Conservation (phyloP, 2,329 filamentous ascomycete species). For the Claviceps sp. region DNA sequence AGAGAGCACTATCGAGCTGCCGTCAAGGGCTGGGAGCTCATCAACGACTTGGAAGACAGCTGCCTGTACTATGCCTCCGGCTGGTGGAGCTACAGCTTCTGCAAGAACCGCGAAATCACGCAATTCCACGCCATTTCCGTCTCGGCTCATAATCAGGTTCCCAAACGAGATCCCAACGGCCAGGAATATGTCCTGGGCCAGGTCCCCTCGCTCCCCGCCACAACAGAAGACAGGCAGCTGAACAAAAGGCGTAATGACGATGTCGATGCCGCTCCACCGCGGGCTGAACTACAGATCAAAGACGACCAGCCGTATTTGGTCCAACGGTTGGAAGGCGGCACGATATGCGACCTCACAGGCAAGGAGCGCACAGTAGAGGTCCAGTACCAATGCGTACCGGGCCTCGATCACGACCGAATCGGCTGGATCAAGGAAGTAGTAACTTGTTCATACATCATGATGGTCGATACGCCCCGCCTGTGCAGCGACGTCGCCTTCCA, state of each 20-base stretch:
- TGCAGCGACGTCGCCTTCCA: slow-evolving; percentile 80
- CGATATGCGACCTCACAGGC: slow-evolving; percentile 74
- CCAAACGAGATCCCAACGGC: slow-evolving; percentile 61
- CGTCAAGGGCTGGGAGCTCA: slow-evolving; percentile 64
- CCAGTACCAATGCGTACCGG: slow-evolving; percentile 66
- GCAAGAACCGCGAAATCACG: slow-evolving; percentile 74
- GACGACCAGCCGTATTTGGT: slow-evolving; percentile 78
- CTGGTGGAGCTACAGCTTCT: slow-evolving; percentile 96
- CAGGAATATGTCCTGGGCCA: slow-evolving; percentile 66
- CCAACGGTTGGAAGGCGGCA: slow-evolving; percentile 67
- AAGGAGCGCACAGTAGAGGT: slow-evolving; percentile 74
- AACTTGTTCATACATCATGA: slow-evolving; percentile 87
- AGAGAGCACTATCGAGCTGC: slow-evolving; percentile 68
- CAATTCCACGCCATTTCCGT: slow-evolving; percentile 79
- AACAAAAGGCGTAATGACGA: slow-evolving; percentile 9
- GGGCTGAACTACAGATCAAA: slow-evolving; percentile 61
- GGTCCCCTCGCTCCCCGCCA: slow-evolving; percentile 20
- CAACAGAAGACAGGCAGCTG: slow-evolving; percentile 9
- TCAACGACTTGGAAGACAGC: slow-evolving; percentile 64
- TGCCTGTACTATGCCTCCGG: slow-evolving; percentile 75
- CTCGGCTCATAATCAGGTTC: slow-evolving; percentile 53
- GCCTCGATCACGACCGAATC: slow-evolving; percentile 59
- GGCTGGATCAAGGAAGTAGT: slow-evolving; percentile 87
- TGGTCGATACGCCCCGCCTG: slow-evolving; percentile 76
- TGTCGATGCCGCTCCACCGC: slow-evolving; percentile 17